Conservation (phyloP, 2,329 filamentous ascomycete genomes). For the Penicillium oxalicum region DNA sequence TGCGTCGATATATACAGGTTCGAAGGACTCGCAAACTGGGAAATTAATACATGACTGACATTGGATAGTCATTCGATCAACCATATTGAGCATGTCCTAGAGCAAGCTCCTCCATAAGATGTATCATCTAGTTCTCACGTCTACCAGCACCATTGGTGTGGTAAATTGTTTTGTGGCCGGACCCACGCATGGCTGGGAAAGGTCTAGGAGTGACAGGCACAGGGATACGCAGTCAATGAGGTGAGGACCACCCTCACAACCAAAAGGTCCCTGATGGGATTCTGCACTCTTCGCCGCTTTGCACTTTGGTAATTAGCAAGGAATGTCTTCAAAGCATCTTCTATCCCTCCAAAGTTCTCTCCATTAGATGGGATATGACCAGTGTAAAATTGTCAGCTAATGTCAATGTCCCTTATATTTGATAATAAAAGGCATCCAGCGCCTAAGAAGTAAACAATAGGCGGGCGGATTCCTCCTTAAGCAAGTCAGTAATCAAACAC, state of each 20-base stretch:
- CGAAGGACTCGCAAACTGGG: constrained; percentile 38
- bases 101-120: constrained; percentile 26
- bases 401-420: too few species aligned
- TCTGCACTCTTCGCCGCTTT: not conserved
- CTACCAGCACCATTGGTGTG: not conserved
- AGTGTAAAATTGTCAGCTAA: too few species aligned
- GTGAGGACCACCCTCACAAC: too few species aligned
- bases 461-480: too few species aligned
- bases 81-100: constrained; percentile 45
- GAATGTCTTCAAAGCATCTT: too few species aligned
- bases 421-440: too few species aligned
- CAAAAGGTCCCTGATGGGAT: too few species aligned
- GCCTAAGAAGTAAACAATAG: too few species aligned
- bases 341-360: too few species aligned
- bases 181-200: not conserved
- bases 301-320: not conserved
- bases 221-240: not conserved
- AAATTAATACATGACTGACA: constrained; percentile 43
- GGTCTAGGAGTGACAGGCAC: not conserved
- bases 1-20: constrained; percentile 34
- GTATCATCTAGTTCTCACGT: constrained; percentile 1
- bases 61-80: constrained; percentile 21
- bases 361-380: too few species aligned
- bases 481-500: too few species aligned
- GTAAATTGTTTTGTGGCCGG: not conserved